These are phyloP conservation scores for Saxophila tyrrhenica DNA, from an alignment of 495 filamentous ascomycete species.

Conservation along the genomic window DNA sequence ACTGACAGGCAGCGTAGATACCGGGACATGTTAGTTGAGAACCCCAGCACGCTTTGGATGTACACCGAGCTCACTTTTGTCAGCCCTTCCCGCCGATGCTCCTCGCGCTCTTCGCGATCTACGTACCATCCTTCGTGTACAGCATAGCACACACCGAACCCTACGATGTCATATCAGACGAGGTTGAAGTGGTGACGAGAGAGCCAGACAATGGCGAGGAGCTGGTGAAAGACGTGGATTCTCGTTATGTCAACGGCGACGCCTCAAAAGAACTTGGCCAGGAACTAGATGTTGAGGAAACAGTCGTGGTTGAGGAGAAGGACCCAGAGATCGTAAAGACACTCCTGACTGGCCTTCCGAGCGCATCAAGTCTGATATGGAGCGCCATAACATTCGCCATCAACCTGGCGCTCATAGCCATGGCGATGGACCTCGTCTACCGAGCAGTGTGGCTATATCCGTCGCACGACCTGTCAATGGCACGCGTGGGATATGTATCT, in stretches of 20 bases:
- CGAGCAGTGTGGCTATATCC: constrained; percentile 55
- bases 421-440: constrained; percentile 64
- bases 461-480: constrained; percentile 66
- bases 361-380: constrained; percentile 49
- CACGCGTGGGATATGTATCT: constrained; percentile 75
- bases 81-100: constrained; percentile 53
- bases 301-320: constrained; percentile 28
- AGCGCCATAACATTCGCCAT: constrained; percentile 53
- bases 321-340: constrained; percentile 38
- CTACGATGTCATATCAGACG: constrained; percentile 47
- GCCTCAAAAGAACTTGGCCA: constrained; percentile 22
- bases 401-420: constrained; percentile 53
- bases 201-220: constrained; percentile 34
- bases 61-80: not conserved
- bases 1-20: constrained; percentile 36
- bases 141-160: constrained; percentile 45
- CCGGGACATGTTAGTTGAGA: constrained; percentile 40
- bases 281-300: constrained; percentile 33
- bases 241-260: constrained; percentile 16
- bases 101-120: constrained; percentile 59
- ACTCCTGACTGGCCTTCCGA: constrained; percentile 66
- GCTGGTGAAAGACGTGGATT: constrained; percentile 10
- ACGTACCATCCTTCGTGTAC: constrained; percentile 55
- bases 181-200: constrained; percentile 48
- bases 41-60: not conserved